phyloP scores from a whole-genome alignment of 1,139 yeast genomes.

The Nakaseomyces bracarensis region DNA sequence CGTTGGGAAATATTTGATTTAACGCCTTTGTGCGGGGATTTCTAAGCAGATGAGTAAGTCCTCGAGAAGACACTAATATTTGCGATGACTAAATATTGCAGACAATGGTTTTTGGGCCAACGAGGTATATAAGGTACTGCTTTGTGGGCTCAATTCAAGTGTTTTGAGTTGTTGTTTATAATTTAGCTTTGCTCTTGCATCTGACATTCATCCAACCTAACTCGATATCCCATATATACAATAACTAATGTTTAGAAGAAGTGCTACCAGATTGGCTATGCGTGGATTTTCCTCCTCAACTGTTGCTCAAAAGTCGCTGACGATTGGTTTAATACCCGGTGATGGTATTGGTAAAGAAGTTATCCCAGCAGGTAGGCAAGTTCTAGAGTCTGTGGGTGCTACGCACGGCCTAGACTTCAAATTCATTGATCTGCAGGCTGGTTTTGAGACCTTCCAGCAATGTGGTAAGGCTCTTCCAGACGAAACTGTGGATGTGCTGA shows the following conservation, averaged over 20 bases:
- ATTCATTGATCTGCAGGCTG: constrained; percentile 84
- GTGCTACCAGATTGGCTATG: constrained; percentile 18
- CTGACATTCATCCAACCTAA: no score
- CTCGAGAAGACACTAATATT: no score
- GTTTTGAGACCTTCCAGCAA: constrained; percentile 83
- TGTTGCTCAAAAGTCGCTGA: constrained; percentile 23
- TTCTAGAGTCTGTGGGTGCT: constrained; percentile 72
- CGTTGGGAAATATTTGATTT: neutral
- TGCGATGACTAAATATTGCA: neutral
- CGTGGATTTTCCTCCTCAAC: constrained; percentile 20
- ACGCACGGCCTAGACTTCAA: constrained; percentile 71
- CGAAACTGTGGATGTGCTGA: constrained; percentile 72
- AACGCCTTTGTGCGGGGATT: neutral
- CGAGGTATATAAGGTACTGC: no score
- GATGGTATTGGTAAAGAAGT: constrained; percentile 98
- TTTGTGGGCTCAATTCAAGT: no score
- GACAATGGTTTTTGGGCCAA: no score
- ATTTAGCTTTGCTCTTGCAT: no score
- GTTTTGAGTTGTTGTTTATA: no score
- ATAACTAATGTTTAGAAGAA: constrained; percentile 23
- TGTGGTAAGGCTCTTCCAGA: constrained; percentile 96
- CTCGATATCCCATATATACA: no score
- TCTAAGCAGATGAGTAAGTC: neutral
- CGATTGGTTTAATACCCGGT: constrained; percentile 76
- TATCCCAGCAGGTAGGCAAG: constrained; percentile 85